Percentiles rank a stretch among this genome's conserved stretches.
These are phyloP conservation scores for Crinitomyces ghanaensis DNA, from an alignment of 805 yeast genomes.

Conservation along the genomic window DNA sequence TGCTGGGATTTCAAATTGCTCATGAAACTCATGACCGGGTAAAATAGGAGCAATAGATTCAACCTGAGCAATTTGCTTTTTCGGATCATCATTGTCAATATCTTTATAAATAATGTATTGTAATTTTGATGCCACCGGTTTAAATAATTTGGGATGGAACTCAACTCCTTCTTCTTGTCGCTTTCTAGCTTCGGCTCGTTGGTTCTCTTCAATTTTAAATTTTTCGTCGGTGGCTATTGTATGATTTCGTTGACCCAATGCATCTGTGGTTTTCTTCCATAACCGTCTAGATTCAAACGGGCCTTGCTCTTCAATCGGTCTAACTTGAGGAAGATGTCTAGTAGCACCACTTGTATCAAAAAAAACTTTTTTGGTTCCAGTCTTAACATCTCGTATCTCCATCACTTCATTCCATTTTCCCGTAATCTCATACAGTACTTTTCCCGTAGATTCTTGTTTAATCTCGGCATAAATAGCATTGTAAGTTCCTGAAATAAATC, in stretches of 20 bases:
- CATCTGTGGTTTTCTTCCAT: slow-evolving; percentile 76
- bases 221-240: slow-evolving; percentile 79
- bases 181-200: slow-evolving; percentile 60
- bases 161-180: slow-evolving; percentile 70
- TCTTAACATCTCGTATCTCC: slow-evolving; percentile 45
- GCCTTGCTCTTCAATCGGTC: slow-evolving; percentile 72
- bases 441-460: slow-evolving; percentile 39
- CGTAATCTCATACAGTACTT: slow-evolving; percentile 49
- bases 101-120: slow-evolving; percentile 60
- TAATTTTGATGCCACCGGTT: slow-evolving; percentile 32
- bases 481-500: slow-evolving; percentile 84
- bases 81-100: slow-evolving; percentile 40
- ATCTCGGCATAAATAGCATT: slow-evolving; percentile 76
- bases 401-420: slow-evolving; percentile 94
- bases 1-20: slow-evolving; percentile 59
- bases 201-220: slow-evolving; percentile 75
- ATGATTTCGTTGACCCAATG: slow-evolving; percentile 72
- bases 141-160: slow-evolving; percentile 72
- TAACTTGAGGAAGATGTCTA: slow-evolving; percentile 54
- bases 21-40: slow-evolving; percentile 67
- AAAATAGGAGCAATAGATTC: slow-evolving; percentile 63
- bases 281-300: slow-evolving; percentile 67
- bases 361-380: slow-evolving; percentile 38
- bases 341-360: slow-evolving; percentile 49
- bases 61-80: slow-evolving; percentile 43